Evolutionary conservation across 352 stramenopile genomes (phyloP).

Genomic region (Globisporangium alternatum): DNA sequence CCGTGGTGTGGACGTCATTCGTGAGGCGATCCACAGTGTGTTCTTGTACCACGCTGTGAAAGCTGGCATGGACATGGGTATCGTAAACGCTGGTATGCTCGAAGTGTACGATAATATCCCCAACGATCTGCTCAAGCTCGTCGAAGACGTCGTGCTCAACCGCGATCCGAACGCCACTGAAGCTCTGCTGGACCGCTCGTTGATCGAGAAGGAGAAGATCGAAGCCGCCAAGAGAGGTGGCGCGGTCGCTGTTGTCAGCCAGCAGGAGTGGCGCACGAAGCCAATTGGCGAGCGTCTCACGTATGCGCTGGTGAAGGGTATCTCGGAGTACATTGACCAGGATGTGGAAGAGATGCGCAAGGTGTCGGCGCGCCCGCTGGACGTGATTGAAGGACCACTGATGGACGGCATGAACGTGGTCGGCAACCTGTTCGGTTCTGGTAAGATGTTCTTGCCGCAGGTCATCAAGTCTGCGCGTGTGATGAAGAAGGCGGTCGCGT

Average conservation of each 20-base stretch:
- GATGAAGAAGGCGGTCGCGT: conserved; percentile 99
- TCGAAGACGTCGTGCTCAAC: conserved; percentile 95
- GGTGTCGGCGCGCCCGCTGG: conserved; percentile 71
- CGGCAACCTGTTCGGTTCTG: conserved; percentile 94
- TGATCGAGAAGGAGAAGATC: conserved; percentile 81
- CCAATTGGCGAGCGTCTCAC: conserved; percentile 91
- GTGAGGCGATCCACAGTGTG: conserved; percentile 95
- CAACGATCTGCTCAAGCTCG: conserved; percentile 81
- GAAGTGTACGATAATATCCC: conserved; percentile 88
- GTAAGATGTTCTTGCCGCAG: conserved; percentile 99
- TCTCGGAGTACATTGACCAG: conserved; percentile 94
- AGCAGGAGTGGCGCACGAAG: conserved; percentile 90
- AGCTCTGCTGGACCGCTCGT: conserved; percentile 86
- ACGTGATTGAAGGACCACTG: conserved; percentile 97
- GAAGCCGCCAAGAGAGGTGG: conserved; percentile 87
- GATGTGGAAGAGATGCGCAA: conserved; percentile 95
- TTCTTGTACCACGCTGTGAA: conserved; percentile 96
- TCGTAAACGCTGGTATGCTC: conserved; percentile 93
- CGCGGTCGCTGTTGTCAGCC: conserved; percentile 37
- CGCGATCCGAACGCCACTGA: conserved; percentile 88
- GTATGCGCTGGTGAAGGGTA: conserved; percentile 97
- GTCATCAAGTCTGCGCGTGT: conserved; percentile 98
- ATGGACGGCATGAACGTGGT: conserved; percentile 99
- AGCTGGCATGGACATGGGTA: conserved; percentile 98
- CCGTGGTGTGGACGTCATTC: conserved; percentile 96